Conservation (phyloP, 1,284 basidiomycete genomes). For the Ustilago crameri region DNA sequence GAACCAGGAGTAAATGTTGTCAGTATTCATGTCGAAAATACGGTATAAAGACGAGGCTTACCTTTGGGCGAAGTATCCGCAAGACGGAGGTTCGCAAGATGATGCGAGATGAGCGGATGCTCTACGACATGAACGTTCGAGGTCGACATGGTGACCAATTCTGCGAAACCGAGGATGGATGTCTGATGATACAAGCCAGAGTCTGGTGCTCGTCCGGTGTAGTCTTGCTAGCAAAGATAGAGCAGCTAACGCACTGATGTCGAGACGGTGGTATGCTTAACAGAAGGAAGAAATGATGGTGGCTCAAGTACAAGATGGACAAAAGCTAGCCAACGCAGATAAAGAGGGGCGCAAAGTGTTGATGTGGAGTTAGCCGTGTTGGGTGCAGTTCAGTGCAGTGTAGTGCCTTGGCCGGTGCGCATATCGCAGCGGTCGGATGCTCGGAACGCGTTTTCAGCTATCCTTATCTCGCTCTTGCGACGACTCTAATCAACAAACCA, state of each 20-base stretch:
- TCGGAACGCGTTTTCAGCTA: constrained; percentile 30
- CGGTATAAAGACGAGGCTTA: constrained; percentile 3
- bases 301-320: background rate
- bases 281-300: background rate
- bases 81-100: constrained; percentile 55
- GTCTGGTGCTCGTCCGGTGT: too few relatives aligned
- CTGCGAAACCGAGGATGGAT: background rate
- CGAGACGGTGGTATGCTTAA: too few relatives aligned
- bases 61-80: constrained; percentile 56
- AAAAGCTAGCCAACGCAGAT: background rate
- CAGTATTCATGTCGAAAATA: background rate
- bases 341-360: constrained; percentile 11
- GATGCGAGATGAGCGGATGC: constrained; percentile 59
- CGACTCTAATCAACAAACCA: too few relatives aligned
- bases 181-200: too few relatives aligned
- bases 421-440: constrained; percentile 15
- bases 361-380: constrained; percentile 15
- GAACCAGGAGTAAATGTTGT: background rate
- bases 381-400: background rate
- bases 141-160: constrained; percentile 18
- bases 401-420: constrained; percentile 1
- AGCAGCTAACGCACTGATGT: too few relatives aligned
- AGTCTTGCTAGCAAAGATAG: too few relatives aligned
- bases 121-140: constrained; percentile 51
- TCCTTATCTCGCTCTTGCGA: constrained; percentile 13